A percentile compares a stretch with the other conserved stretches of the same genome.
Conservation (phyloP, 768 basidiomycete species). For the Leccinum subgranulosum region DNA sequence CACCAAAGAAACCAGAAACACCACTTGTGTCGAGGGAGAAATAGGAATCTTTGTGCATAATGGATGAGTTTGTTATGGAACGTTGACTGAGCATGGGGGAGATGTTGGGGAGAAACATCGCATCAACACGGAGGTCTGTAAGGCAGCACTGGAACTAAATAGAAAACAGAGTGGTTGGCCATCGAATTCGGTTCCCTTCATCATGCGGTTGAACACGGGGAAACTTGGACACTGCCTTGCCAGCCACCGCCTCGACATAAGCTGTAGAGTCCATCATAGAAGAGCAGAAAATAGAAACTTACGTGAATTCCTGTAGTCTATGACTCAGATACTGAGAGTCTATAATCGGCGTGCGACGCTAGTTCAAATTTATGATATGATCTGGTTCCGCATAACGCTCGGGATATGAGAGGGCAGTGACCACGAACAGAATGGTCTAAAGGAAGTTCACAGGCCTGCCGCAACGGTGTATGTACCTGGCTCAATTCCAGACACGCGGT, state of each 20-base stretch:
- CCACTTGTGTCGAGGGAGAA: constrained; percentile 25
- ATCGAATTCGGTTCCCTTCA: background rate
- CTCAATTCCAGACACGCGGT: background rate
- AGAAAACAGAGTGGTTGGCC: background rate
- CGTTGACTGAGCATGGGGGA: background rate
- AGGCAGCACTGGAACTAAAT: background rate
- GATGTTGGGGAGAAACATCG: constrained; percentile 3
- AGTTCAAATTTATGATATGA: background rate
- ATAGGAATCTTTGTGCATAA: background rate
- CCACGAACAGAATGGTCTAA: background rate
- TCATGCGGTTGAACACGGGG: background rate
- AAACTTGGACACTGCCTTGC: background rate
- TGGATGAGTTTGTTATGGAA: background rate
- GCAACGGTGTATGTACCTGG: background rate
- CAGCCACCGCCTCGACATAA: background rate
- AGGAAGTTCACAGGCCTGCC: background rate
- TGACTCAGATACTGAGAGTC: background rate
- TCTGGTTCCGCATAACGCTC: background rate
- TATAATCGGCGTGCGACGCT: background rate
- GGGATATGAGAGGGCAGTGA: background rate
- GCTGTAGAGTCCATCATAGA: background rate
- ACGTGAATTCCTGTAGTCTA: background rate
- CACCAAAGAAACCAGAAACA: constrained; percentile 30
- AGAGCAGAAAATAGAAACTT: background rate
- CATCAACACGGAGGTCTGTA: background rate